Conservation (phyloP, 2,329 filamentous ascomycete genomes). For the Grosmannia huntii region DNA sequence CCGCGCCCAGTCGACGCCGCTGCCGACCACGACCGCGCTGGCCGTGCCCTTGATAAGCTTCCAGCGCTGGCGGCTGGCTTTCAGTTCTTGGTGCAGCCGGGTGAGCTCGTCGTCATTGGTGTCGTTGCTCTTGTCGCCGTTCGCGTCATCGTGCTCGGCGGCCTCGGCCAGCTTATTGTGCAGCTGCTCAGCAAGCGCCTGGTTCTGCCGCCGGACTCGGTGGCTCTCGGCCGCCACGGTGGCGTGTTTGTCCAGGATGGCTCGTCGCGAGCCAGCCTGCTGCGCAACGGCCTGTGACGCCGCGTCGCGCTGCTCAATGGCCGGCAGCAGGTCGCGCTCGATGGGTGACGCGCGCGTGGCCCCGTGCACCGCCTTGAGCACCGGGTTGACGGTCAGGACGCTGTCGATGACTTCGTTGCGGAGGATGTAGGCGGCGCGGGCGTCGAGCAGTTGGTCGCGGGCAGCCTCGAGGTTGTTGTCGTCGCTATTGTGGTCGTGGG, state of each 20-base stretch:
- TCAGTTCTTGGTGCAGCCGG: conserved; percentile 44
- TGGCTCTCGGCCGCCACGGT: conserved; percentile 46
- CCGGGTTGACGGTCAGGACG: conserved; percentile 60
- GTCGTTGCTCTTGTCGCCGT: conserved; percentile 22
- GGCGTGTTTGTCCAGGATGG: conserved; percentile 38
- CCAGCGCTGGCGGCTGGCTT: conserved; percentile 52
- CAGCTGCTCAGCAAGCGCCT: conserved; percentile 47
- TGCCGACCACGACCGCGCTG: conserved; percentile 68
- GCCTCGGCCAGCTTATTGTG: conserved; percentile 46
- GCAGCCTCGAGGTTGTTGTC: conserved; percentile 27
- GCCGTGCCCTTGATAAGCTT: conserved; percentile 65
- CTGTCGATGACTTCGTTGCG: conserved; percentile 56
- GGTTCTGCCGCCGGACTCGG: conserved; percentile 45
- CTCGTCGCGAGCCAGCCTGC: conserved; percentile 39
- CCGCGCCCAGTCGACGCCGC: conserved; percentile 68
- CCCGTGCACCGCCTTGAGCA: conserved; percentile 64
- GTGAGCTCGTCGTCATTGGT: conserved; percentile 34
- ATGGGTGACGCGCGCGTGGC: conserved; percentile 49
- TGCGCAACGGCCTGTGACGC: conserved; percentile 51
- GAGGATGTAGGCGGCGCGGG: conserved; percentile 56
- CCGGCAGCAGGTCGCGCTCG: conserved; percentile 56
- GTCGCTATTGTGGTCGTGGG: background rate
- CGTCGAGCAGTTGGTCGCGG: conserved; percentile 55
- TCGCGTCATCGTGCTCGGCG: conserved; percentile 33
- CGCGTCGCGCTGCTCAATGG: conserved; percentile 54